Evolutionary conservation across 2,329 filamentous ascomycete genomes (phyloP).

Genomic region (Botrytis galanthina): DNA sequence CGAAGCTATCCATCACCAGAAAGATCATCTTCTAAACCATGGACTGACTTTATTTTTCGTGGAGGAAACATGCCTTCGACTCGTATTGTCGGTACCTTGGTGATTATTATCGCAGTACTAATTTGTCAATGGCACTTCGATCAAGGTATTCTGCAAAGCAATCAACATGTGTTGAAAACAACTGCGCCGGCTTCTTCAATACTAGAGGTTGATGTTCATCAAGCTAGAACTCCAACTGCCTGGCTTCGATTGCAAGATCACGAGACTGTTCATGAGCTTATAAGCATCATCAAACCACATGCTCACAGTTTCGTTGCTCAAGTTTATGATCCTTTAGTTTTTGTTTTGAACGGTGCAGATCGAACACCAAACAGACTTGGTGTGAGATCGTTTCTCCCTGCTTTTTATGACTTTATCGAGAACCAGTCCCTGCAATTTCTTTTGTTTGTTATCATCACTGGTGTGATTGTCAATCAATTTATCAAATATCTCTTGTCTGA

Average conservation of each 20-base stretch:
- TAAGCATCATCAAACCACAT: conserved; percentile 70
- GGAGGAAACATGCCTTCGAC: conserved; percentile 69
- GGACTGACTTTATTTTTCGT: conserved; percentile 60
- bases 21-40: conserved; percentile 44
- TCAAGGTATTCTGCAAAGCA: conserved; percentile 45
- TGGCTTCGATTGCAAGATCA: conserved; percentile 78
- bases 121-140: conserved; percentile 75
- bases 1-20: conserved; percentile 30
- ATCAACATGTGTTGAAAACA: not conserved
- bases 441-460: conserved; percentile 59
- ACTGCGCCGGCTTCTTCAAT: conserved; percentile 37
- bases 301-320: conserved; percentile 70
- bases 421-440: conserved; percentile 59
- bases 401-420: conserved; percentile 65
- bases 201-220: conserved; percentile 62
- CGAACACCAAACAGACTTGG: conserved; percentile 52
- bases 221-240: conserved; percentile 70
- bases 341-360: conserved; percentile 67
- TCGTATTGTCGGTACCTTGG: conserved; percentile 69
- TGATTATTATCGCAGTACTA: conserved; percentile 70
- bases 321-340: conserved; percentile 72
- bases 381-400: conserved; percentile 51
- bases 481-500: conserved; percentile 75
- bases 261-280: conserved; percentile 73
- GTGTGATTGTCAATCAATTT: conserved; percentile 64